Evolutionary conservation across 257 asterid genomes (phyloP).

Genomic region (Eustoma russellianum): DNA sequence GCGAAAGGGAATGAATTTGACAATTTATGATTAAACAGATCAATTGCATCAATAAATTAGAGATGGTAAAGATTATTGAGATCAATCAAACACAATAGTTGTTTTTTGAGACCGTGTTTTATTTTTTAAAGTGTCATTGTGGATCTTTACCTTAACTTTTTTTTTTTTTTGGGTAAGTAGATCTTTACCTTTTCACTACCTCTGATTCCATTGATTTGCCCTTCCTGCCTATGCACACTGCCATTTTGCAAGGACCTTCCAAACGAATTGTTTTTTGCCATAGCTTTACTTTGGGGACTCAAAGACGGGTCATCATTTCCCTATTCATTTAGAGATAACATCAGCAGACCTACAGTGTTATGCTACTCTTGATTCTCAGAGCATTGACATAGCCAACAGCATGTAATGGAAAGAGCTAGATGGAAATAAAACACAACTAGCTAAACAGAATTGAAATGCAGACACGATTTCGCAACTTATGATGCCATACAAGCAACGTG

Average conservation of each 20-base stretch:
- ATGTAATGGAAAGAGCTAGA: too few species aligned
- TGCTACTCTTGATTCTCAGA: too few species aligned
- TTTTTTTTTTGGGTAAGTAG: too few species aligned
- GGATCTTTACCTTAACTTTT: too few species aligned
- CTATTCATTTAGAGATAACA: constrained; percentile 33
- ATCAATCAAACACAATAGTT: not conserved
- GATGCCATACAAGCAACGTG: too few species aligned
- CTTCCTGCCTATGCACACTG: constrained; percentile 37
- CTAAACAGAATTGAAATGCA: too few species aligned
- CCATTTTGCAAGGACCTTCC: constrained; percentile 63
- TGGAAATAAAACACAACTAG: too few species aligned
- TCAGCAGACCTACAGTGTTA: constrained; percentile 4
- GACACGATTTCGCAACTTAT: too few species aligned
- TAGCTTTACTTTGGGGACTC: constrained; percentile 46
- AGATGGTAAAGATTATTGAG: not conserved
- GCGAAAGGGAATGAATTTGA: not conserved
- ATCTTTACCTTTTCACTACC: constrained; percentile 61
- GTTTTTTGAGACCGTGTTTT: not conserved
- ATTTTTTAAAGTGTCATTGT: too few species aligned
- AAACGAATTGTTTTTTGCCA: constrained; percentile 30
- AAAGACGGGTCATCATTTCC: constrained; percentile 69
- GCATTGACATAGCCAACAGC: too few species aligned
- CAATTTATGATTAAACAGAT: not conserved
- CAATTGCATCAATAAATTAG: too few species aligned
- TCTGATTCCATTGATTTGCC: constrained; percentile 49